These are phyloP conservation scores for Clonostachys rhizophaga DNA, from an alignment of 2,329 filamentous ascomycete species.

Conservation along the genomic window DNA sequence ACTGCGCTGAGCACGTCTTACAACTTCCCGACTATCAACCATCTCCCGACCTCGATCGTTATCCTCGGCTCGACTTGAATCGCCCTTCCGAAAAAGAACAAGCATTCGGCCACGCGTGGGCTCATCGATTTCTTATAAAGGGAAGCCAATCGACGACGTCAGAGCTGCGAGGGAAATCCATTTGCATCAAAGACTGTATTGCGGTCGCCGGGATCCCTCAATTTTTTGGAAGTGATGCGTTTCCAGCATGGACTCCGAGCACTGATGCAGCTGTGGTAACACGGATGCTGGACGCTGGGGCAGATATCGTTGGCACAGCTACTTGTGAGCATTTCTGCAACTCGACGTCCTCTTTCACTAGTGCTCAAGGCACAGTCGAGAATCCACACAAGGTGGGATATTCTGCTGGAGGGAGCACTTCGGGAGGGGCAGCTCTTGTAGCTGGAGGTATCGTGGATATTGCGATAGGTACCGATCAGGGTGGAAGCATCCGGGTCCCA, in stretches of 20 bases:
- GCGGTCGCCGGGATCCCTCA: conserved; percentile 49
- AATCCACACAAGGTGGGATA: conserved; percentile 39
- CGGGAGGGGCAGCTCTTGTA: conserved; percentile 39
- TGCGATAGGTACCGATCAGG: conserved; percentile 42
- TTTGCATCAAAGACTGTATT: conserved; percentile 51
- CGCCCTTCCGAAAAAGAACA: conserved; percentile 32
- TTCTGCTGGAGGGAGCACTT: conserved; percentile 42
- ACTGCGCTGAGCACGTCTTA: conserved; percentile 38
- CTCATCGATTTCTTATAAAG: conserved; percentile 39
- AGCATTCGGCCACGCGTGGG: conserved; percentile 42
- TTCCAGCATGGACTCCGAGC: conserved; percentile 40
- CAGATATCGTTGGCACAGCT: conserved; percentile 41
- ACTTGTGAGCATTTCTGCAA: conserved; percentile 50
- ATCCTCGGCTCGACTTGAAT: conserved; percentile 37
- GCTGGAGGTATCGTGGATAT: conserved; percentile 34
- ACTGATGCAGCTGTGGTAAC: conserved; percentile 50
- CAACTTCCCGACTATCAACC: conserved; percentile 41
- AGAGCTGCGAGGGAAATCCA: conserved; percentile 31
- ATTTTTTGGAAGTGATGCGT: conserved; percentile 45
- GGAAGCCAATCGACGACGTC: conserved; percentile 14
- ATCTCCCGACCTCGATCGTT: conserved; percentile 28
- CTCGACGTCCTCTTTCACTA: conserved; percentile 39
- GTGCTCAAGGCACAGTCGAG: conserved; percentile 37
- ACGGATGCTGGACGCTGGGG: conserved; percentile 43
- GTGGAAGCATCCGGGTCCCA: conserved; percentile 39